Conservation (phyloP, 202 grass and related monocot genomes). For the Digitaria exilis region DNA sequence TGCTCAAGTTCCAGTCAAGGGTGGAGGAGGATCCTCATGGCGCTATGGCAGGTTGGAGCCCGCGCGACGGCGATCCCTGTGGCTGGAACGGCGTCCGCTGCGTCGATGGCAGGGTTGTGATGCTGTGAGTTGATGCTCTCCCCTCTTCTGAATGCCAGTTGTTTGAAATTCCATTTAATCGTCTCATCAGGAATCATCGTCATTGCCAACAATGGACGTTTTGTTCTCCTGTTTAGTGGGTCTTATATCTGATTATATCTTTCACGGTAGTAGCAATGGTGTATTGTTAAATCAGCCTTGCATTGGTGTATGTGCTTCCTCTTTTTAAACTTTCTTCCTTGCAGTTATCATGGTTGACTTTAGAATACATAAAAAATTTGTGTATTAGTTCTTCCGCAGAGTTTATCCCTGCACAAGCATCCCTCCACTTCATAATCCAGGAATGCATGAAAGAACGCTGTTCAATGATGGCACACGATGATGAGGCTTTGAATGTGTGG, state of each 20-base stretch:
- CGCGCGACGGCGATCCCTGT: constrained; percentile 61
- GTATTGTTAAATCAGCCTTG: constrained; percentile 15
- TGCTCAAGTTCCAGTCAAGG: constrained; percentile 75
- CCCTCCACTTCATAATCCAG: constrained; percentile 5
- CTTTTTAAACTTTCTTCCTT: constrained; percentile 16
- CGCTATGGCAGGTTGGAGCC: constrained; percentile 73
- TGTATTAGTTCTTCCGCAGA: not conserved
- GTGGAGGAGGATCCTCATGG: constrained; percentile 72
- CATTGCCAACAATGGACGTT: not conserved
- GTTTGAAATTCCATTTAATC: not conserved
- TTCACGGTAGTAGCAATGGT: not conserved
- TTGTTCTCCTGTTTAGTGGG: constrained; percentile 12
- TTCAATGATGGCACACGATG: not conserved
- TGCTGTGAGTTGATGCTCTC: constrained; percentile 68
- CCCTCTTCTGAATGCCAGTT: constrained; percentile 4
- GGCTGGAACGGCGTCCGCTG: constrained; percentile 80
- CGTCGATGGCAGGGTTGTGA: constrained; percentile 58
- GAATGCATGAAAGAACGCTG: constrained; percentile 12
- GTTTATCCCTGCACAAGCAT: constrained; percentile 40
- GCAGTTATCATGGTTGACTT: constrained; percentile 40
- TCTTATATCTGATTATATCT: constrained; percentile 33
- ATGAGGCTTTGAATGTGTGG: not conserved
- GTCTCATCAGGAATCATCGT: not conserved
- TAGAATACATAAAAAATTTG: not conserved
- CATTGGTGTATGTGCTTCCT: not conserved